Conservation (phyloP, 73 alveolate genomes). For the Paramecium sexaurelia region DNA sequence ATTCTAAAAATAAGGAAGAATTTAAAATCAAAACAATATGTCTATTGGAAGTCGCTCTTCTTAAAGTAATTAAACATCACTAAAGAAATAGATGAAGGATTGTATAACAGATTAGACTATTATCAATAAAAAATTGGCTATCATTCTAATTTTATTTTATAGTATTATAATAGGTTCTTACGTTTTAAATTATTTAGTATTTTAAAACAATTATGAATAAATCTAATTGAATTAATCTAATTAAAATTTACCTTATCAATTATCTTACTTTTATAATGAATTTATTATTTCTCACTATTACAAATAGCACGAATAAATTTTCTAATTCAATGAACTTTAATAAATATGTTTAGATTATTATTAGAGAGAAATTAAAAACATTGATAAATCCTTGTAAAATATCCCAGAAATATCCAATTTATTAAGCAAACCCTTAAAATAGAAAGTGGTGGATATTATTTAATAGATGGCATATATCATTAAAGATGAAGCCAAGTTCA, state of each 20-base stretch:
- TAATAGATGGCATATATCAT: background rate
- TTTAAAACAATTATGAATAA: background rate
- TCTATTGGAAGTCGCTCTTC: slow-evolving; percentile 6
- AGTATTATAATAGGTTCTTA: background rate
- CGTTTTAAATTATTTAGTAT: background rate
- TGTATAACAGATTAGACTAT: background rate
- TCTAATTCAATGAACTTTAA: background rate
- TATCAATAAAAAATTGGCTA: background rate
- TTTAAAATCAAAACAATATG: background rate
- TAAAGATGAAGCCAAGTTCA: background rate
- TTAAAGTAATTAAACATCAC: background rate
- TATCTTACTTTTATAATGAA: slow-evolving; percentile 30
- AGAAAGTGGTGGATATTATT: background rate
- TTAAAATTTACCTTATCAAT: background rate
- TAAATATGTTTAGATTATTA: background rate
- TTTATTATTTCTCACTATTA: background rate
- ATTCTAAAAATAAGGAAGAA: background rate
- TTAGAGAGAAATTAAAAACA: background rate
- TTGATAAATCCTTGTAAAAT: background rate
- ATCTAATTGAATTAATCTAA: background rate
- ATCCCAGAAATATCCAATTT: background rate
- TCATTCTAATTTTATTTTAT: background rate
- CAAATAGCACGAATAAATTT: background rate
- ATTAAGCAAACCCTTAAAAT: background rate
- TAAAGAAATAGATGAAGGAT: slow-evolving; percentile 2